These are phyloP conservation scores for Blastocystis sp. DNA, from an alignment of 352 stramenopile species.

Conservation along the genomic window DNA sequence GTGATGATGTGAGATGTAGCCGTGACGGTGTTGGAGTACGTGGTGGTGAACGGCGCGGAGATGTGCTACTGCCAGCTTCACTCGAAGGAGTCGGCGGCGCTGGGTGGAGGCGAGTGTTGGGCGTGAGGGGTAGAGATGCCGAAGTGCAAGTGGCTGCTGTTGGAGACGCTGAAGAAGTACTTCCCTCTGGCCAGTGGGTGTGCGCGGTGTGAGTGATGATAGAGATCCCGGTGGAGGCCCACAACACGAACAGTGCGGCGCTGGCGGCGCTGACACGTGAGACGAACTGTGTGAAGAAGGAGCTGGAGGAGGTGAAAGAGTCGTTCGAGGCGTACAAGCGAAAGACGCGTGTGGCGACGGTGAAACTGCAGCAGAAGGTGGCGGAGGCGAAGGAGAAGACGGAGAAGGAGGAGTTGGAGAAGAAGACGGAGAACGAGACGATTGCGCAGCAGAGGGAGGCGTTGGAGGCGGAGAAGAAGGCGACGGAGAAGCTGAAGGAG, in stretches of 20 bases:
- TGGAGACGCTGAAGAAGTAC: neutral
- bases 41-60: conserved; percentile 8
- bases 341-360: conserved; percentile 43
- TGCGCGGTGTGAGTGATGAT: neutral
- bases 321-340: conserved; percentile 33
- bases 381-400: neutral
- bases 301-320: conserved; percentile 1
- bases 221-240: conserved; percentile 27
- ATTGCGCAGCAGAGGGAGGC: neutral
- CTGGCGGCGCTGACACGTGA: neutral
- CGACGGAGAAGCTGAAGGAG: neutral
- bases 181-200: conserved; percentile 22
- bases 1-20: neutral
- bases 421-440: neutral
- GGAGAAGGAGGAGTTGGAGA: neutral
- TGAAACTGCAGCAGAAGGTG: conserved; percentile 37
- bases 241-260: neutral
- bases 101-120: neutral
- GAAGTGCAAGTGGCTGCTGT: conserved; percentile 53
- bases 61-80: conserved; percentile 53
- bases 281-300: neutral
- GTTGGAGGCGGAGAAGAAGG: neutral
- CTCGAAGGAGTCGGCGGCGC: neutral
- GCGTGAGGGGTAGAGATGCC: neutral
- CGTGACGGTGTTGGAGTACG: conserved; percentile 8